Base-by-base conservation (phyloP, 495 filamentous ascomycete species). In the Saxophila tyrrhenica region DNA sequence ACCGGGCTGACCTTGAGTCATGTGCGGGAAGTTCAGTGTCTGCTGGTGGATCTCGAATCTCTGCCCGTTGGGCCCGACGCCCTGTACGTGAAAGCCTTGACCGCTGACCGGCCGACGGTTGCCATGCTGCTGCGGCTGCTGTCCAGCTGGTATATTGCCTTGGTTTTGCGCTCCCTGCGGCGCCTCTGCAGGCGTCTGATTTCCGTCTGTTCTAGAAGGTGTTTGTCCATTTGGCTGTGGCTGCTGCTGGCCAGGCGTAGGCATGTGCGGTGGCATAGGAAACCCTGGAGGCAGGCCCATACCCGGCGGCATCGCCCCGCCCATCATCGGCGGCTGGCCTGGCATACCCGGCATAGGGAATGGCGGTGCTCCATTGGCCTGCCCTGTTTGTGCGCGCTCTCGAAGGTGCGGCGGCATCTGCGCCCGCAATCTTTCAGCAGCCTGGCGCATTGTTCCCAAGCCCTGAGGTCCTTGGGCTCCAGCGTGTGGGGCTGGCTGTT, bases 11-110 rank as follows among this genome's bases (percentile, higher is more conserved):
- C 48, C 48, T 15, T 22, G 3, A 41, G 16, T 15, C 20, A 22
- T 23, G 43, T 39, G 43, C 42, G 52, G 52, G 43, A 55, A 8
- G 24, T 48, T 48, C 20, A 48, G 29, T 47, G 45, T 49, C 17
- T 49, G 52, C 13, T 55, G 52, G 19, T 55, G 52, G 25, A 55
- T 19, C 22, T 49, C 39, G 52, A 55, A 38, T 3, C 52, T 42
- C 20, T 55, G 52, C 17, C 52, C 52, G 22, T 55, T 49, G 9
- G 42, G 42, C 23, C 52, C 48, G 3, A 52, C 29, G n/a, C 56
- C 56, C 41, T 59, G 25, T 16, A 59, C 35, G 56, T 59, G 56
- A 38, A 59, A 59, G 16, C 56, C 56, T 22, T 59, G 56, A 9
- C 56, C 56, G 39, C 56, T 55, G 22, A 54, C 50, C 1, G 56